These are phyloP conservation scores for Chlorella sorokiniana DNA, from an alignment of 139 green algal genomes.

Conservation along the genomic window DNA sequence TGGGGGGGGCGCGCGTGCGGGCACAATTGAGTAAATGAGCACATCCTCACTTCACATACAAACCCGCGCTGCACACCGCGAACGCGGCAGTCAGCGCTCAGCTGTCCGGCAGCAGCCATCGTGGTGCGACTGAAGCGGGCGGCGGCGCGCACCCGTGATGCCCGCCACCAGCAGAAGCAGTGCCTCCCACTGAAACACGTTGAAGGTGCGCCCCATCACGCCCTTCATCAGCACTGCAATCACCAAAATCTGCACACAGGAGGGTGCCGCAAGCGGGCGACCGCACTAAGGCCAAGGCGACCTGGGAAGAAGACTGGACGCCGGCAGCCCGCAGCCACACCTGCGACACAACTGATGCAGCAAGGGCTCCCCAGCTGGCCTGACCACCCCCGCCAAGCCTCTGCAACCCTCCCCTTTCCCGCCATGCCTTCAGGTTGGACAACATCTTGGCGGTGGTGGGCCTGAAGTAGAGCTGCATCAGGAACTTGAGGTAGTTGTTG, in stretches of 20 bases:
- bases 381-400: too few species aligned
- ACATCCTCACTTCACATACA: too few species aligned
- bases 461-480: slow-evolving; percentile 88
- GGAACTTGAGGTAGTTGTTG: slow-evolving; percentile 36
- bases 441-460: slow-evolving; percentile 98
- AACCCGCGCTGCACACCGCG: too few species aligned
- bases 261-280: background rate
- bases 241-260: slow-evolving; percentile 62
- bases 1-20: background rate
- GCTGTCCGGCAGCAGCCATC: too few species aligned
- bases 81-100: too few species aligned
- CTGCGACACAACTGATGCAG: too few species aligned
- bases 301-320: too few species aligned
- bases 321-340: too few species aligned
- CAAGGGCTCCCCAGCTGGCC: too few species aligned
- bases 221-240: slow-evolving; percentile 91
- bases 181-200: slow-evolving; percentile 91
- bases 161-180: slow-evolving; percentile 92
- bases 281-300: background rate
- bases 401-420: background rate
- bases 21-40: background rate
- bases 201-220: slow-evolving; percentile 86
- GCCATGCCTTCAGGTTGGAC: slow-evolving; percentile 89
- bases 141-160: slow-evolving; percentile 78
- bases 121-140: too few species aligned